Evolutionary conservation across 768 basidiomycete genomes (phyloP), one percentile per base, ranked within the genome.

Genomic region (Boletellus ananiceps): DNA sequence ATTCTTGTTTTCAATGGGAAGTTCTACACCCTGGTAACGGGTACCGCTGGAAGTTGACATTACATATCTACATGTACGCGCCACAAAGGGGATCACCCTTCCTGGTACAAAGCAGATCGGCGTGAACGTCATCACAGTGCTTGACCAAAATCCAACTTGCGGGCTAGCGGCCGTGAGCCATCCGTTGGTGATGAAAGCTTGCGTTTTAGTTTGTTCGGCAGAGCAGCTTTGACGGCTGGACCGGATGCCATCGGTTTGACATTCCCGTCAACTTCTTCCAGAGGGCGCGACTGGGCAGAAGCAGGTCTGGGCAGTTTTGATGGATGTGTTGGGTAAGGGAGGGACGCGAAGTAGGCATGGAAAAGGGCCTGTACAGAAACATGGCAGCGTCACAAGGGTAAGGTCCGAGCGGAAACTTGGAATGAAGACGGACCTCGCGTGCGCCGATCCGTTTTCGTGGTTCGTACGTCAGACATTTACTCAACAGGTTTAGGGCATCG

Each of bases 281-380:
- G 76, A 5, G 88, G 82, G 25, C 82, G 74, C 0, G 75, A 68
- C 40, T 73, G 74, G 36, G 67, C 71, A 12, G 70, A 68, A 40
- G 59, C 54, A 48, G 81, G 69, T 79, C 94, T 91, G 0, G 96
- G 96, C 1, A 99, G 78, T 59, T 90, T 87, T 8, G 83, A 84
- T 0, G 93, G 93, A 55, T 89, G 86, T 0, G 93, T 86, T 0
- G 96, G 93, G 57, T 87, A 82, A 8, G 93, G 93, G 4, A 88
- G 73, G 11, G 88, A 81, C 36, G 80, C 80, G 74, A 98, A 97
- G 68, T 95, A 98, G 3, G 87, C 72, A 60, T 98, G 93, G 41
- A 77, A 66, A 14, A 99, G 81, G 8, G 92, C 89, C 92, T 95
- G 56, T 14, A 13, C 11, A 39, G 27, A 8, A 29, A 32, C 33